A percentile compares a stretch with the other conserved stretches of the same genome.
Evolutionary conservation across 345 rosid genomes (phyloP).

Genomic region (Moringa oleifera): DNA sequence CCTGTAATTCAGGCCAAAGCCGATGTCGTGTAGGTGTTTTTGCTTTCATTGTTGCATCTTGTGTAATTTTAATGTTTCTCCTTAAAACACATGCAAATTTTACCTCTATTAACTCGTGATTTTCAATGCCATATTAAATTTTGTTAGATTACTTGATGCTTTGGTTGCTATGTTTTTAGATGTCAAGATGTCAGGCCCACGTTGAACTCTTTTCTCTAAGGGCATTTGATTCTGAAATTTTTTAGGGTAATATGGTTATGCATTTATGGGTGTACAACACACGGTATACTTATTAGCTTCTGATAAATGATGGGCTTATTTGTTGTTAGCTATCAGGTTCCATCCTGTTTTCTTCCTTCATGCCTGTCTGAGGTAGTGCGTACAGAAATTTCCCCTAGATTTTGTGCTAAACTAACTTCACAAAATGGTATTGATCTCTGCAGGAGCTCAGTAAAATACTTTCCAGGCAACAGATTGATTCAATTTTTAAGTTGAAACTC

Average conservation of each 20-base stretch:
- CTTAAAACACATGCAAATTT: neutral
- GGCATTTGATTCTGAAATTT: too few species aligned
- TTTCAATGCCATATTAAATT: neutral
- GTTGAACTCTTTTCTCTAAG: too few species aligned
- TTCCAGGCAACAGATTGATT: neutral
- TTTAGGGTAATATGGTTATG: neutral
- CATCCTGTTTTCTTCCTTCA: too few species aligned
- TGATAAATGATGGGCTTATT: neutral
- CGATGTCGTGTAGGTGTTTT: slow-evolving; percentile 55
- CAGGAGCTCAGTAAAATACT: neutral
- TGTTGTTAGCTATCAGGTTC: too few species aligned
- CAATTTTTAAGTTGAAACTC: neutral
- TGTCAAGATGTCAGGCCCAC: too few species aligned
- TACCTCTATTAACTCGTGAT: neutral
- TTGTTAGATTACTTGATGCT: neutral
- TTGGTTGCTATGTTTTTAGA: too few species aligned
- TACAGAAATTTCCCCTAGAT: too few species aligned
- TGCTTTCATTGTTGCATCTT: slow-evolving; percentile 12
- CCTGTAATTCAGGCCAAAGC: slow-evolving; percentile 31
- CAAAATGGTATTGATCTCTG: neutral
- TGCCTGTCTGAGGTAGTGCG: too few species aligned
- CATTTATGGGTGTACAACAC: neutral
- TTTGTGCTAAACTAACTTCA: too few species aligned
- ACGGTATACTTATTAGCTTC: neutral
- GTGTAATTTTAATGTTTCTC: slow-evolving; percentile 9